A percentile compares a stretch with the other conserved stretches of the same genome.
Evolutionary conservation across 768 basidiomycete genomes (phyloP).

Genomic region (Phylloporus sp.): DNA sequence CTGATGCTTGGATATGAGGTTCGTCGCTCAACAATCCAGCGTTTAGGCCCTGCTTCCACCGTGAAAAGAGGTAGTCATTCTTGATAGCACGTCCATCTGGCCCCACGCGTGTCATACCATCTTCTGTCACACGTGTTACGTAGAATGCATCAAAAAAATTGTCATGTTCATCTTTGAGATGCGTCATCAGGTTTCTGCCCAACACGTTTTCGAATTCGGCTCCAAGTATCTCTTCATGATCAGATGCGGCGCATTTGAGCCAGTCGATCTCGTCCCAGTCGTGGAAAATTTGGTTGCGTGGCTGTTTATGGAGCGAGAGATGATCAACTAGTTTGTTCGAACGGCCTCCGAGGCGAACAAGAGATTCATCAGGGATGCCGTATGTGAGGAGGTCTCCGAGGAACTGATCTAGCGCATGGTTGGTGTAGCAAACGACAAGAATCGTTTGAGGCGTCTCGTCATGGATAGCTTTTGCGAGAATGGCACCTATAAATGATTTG

Average conservation of each 20-base stretch:
- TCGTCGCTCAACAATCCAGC: slow-evolving; percentile 40
- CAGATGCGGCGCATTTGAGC: slow-evolving; percentile 24
- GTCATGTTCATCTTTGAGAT: slow-evolving; percentile 35
- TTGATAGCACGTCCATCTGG: slow-evolving; percentile 36
- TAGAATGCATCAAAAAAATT: slow-evolving; percentile 43
- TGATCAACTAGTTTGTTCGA: slow-evolving; percentile 42
- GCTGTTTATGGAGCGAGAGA: slow-evolving; percentile 36
- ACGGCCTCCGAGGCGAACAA: slow-evolving; percentile 61
- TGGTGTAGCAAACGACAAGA: slow-evolving; percentile 68
- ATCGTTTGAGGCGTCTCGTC: slow-evolving; percentile 44
- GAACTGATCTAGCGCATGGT: slow-evolving; percentile 71
- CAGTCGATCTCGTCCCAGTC: slow-evolving; percentile 13
- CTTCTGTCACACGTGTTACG: slow-evolving; percentile 32
- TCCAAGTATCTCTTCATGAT: slow-evolving; percentile 31
- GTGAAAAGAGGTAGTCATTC: slow-evolving; percentile 41
- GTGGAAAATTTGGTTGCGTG: neutral
- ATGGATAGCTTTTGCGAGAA: slow-evolving; percentile 57
- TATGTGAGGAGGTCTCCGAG: slow-evolving; percentile 56
- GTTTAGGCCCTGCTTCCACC: slow-evolving; percentile 43
- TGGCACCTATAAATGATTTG: slow-evolving; percentile 66
- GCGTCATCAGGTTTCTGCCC: neutral
- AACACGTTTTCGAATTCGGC: neutral
- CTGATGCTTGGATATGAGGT: slow-evolving; percentile 22
- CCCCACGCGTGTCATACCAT: slow-evolving; percentile 47
- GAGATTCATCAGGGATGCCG: slow-evolving; percentile 44